Base-by-base conservation (phyloP, 2,329 filamentous ascomycete species). In the Ophiocordyceps camponoti-rufipedis region DNA sequence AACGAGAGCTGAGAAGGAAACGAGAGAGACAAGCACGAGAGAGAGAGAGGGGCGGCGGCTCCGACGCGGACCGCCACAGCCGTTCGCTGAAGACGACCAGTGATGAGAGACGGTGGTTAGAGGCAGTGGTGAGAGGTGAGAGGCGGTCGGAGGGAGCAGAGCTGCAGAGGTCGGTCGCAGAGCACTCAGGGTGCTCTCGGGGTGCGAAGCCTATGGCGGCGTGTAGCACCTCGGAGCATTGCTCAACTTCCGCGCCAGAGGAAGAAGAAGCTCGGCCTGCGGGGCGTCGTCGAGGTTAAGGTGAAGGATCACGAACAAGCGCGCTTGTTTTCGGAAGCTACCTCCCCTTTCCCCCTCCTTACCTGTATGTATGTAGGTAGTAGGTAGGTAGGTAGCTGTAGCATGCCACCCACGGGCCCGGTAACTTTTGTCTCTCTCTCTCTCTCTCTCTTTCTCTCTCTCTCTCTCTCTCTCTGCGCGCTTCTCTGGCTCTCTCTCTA, bases 321-420 rank as follows among this genome's bases (percentile, higher is more conserved):
- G 48, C 53, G 52, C 55, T 57, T 57, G 55, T 43, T 51, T 53
- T 53, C 46, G 52, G 51, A 49, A 54, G 49, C 47, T 45, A 50
- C 14, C 33, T 14, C 33, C 12, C 12, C 33, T 14, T 7, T 14
- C 33, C 6, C 14, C 12, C 14, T n/a, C 12, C 6, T 35, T 12
- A 8, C 11, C 14, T 13, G 9, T 35, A 4, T 14, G 32, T n/a
- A n/a, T n/a, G n/a, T n/a, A n/a, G n/a, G n/a, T n/a, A n/a, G n/a
- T n/a, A n/a, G n/a, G n/a, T n/a, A n/a, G n/a, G n/a, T n/a, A n/a
- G n/a, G n/a, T n/a, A n/a, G n/a, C n/a, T n/a, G n/a, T 23, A 23
- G 23, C 23, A 23, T 23, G 23, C 23, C 23, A 23, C 23, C 23
- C 23, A 23, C 23, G 3, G 5, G 23, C 23, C 23, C 23, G 23